These are phyloP conservation scores for Penicillium ochrochloron DNA, from an alignment of 495 filamentous ascomycete genomes.

Conservation along the genomic window DNA sequence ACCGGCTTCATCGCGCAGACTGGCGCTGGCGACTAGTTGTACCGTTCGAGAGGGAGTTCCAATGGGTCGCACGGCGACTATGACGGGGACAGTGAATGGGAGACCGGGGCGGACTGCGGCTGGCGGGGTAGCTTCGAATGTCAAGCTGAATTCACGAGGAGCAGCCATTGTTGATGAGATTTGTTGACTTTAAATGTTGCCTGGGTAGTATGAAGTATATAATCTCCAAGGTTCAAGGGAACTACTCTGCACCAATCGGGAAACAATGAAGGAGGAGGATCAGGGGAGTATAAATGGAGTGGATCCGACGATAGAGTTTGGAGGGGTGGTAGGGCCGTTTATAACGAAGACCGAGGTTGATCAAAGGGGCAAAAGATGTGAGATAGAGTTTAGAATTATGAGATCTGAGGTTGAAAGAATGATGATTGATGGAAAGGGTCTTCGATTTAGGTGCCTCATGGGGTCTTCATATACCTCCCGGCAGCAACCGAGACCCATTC, in stretches of 20 bases:
- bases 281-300: constrained; percentile 17
- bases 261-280: constrained; percentile 5
- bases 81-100: constrained; percentile 43
- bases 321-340: not conserved
- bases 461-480: constrained; percentile 33
- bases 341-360: not conserved
- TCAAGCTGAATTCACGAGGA: constrained; percentile 40
- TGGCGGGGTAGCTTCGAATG: constrained; percentile 43
- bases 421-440: not conserved
- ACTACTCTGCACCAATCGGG: constrained; percentile 17
- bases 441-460: not conserved
- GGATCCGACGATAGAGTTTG: constrained; percentile 5
- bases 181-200: not conserved
- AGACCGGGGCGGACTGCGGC: constrained; percentile 33
- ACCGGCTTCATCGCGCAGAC: constrained; percentile 39
- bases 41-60: constrained; percentile 32
- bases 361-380: not conserved
- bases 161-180: constrained; percentile 32
- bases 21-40: constrained; percentile 41
- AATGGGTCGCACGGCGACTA: constrained; percentile 42
- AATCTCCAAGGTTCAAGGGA: constrained; percentile 11
- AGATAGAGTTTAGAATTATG: not conserved
- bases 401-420: not conserved
- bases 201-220: constrained; percentile 4
- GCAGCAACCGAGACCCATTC: constrained; percentile 16